Evolutionary conservation across 139 green algal species (phyloP).

Genomic region (Haematococcus lacustris): DNA sequence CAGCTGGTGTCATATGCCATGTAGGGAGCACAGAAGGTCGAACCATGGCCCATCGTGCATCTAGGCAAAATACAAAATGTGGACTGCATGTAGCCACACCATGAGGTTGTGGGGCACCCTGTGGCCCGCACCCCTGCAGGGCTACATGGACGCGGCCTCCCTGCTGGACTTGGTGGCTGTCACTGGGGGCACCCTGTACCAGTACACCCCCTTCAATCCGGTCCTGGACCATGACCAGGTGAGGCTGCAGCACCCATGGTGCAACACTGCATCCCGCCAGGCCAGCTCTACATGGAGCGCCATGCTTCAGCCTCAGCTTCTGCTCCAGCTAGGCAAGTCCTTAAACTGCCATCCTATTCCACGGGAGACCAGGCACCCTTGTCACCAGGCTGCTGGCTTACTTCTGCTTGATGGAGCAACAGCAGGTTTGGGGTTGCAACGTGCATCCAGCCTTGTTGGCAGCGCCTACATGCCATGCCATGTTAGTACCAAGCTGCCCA

Average conservation of each 20-base stretch:
- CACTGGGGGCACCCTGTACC: slow-evolving; percentile 70
- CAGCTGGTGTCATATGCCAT: background rate
- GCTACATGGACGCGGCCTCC: slow-evolving; percentile 68
- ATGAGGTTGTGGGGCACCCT: background rate
- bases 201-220: slow-evolving; percentile 65
- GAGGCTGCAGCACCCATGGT: background rate
- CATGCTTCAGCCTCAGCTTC: too few relatives aligned
- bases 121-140: slow-evolving; percentile 15
- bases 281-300: background rate
- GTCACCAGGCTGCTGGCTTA: too few relatives aligned
- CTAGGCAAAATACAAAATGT: background rate
- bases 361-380: too few relatives aligned
- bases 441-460: too few relatives aligned
- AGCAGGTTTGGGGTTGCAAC: too few relatives aligned
- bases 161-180: slow-evolving; percentile 43
- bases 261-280: background rate
- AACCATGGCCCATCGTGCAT: background rate
- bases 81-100: background rate
- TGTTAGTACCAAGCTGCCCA: too few relatives aligned
- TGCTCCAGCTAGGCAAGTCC: too few relatives aligned
- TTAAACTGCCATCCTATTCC: too few relatives aligned
- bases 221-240: slow-evolving; percentile 58
- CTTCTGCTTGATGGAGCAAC: too few relatives aligned
- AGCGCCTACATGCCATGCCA: too few relatives aligned
- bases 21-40: background rate